Conservation (phyloP, 352 stramenopile genomes). For the Globisporangium solare region DNA sequence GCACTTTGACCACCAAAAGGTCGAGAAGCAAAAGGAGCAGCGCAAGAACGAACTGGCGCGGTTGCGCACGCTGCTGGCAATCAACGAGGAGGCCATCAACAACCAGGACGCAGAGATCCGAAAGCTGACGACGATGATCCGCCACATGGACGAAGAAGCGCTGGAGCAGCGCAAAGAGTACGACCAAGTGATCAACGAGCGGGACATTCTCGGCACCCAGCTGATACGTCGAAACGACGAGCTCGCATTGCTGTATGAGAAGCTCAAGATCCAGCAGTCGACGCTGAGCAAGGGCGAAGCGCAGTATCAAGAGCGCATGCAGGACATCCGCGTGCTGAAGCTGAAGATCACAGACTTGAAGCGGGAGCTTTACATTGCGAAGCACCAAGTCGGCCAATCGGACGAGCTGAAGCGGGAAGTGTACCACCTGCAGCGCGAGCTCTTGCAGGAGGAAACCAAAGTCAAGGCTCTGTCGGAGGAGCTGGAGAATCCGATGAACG, state of each 20-base stretch:
- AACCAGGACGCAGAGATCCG: constrained; percentile 94
- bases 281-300: constrained; percentile 91
- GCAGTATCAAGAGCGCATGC: constrained; percentile 90
- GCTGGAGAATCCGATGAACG: constrained; percentile 97
- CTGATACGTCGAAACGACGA: constrained; percentile 96
- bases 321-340: constrained; percentile 94
- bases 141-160: constrained; percentile 92
- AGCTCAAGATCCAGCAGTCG: constrained; percentile 96
- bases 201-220: constrained; percentile 95
- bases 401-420: constrained; percentile 89
- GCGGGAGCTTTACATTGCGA: constrained; percentile 88
- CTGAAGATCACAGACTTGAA: constrained; percentile 94
- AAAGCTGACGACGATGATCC: constrained; percentile 90
- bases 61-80: constrained; percentile 81
- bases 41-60: constrained; percentile 91
- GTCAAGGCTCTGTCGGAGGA: constrained; percentile 95
- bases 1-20: constrained; percentile 94
- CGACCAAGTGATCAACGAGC: constrained; percentile 95
- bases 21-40: constrained; percentile 93
- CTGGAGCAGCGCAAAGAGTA: constrained; percentile 94
- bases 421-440: constrained; percentile 87
- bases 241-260: constrained; percentile 96
- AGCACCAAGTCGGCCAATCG: constrained; percentile 82
- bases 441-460: constrained; percentile 95
- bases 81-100: constrained; percentile 91